Base-by-base conservation (phyloP, 1,284 basidiomycete genomes). In the Sutorius eximius region DNA sequence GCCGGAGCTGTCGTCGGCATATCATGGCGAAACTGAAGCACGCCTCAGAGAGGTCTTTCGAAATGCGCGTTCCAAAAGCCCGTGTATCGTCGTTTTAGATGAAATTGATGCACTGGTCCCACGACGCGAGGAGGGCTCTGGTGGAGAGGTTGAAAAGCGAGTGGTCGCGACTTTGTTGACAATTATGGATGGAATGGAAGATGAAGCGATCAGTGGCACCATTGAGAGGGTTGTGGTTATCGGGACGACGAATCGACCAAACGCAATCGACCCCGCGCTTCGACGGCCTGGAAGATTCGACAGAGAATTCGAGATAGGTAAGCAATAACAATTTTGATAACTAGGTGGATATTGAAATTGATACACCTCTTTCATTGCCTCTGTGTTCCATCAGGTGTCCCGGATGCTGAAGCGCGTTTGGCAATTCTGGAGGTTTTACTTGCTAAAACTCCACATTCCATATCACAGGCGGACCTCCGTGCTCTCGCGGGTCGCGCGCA, bases 91-190 rank as follows among this genome's bases (percentile, higher is more conserved):
- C 49, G 89, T 99, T 30, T 78, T 99, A 42, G 97, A 99, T 67
- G 97, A 99, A 75, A 88, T 99, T 3, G 97, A 99, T 65, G 95
- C 95, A 1, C 74, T 99, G 20, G 96, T 93, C 55, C 97, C 97
- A 0, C 80, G 86, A 51, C 77, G 97, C 44, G 95, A 98, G 66
- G 93, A 93, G 5, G 85, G 89, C 1, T 83, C 85, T 0, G 91
- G 92, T 1, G 91, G 92, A 6, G 97, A 98, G 71, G 95, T 99
- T 3, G 97, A 98, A 71, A 91, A 93, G 58, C 81, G 97, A 18
- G 95, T 98, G 0, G 96, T 99, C 2, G 95, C 97, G 2, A 98
- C 95, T 40, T 77, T 99, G 30, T 76, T 99, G 61, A 98, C 97
- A 1, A 83, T 98, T 58, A 85, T 99, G 75, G 97, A 99, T 71